Evolutionary conservation across 225 moss, liverwort and hornwort species (phyloP), one percentile per base, ranked within the genome.

Genomic region (Takakia lepidozioides): DNA sequence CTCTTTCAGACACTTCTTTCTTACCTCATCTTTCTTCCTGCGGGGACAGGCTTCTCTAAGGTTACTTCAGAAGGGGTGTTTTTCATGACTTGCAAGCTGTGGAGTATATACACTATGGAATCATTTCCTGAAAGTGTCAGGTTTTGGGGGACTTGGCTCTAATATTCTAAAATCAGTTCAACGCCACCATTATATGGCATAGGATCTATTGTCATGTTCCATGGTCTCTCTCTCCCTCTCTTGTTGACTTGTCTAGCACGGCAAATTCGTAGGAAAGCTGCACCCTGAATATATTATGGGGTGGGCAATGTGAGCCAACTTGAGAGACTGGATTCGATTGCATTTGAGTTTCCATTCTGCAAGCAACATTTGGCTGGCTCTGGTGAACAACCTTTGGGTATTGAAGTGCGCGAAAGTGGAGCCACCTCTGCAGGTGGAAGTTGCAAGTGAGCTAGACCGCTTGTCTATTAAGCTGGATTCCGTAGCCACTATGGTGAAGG

Each of bases 391-490:
- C 14, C 41, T 48, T n/a, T n/a, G n/a, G n/a, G n/a, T n/a, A n/a
- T n/a, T n/a, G n/a, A n/a, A n/a, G n/a, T n/a, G n/a, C n/a, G n/a
- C n/a, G n/a, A n/a, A n/a, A n/a, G n/a, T n/a, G n/a, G n/a, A n/a
- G n/a, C n/a, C n/a, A n/a, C n/a, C 27, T 30, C 15, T 38, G 28
- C 65, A 89, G 86, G 63, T 67, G 47, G 81, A 83, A 48, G 43
- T 91, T 58, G 79, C 85, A 38, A 79, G 76, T 56, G 74, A 80
- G 52, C 67, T 92, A 8, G 92, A 92, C 34, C 57, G 62, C 42
- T 59, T 92, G 65, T 81, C 87, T 24, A 72, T 74, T 10, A 92
- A 83, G 76, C 70, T 92, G 38, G 72, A 82, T n/a, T 76, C 88
- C 4, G 65, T 92, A 26, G 64, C 74, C 21, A 72, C 72, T 19